Evolutionary conservation across 164 flowering plant genomes (phyloP).

Genomic region (Berberis vulgaris): DNA sequence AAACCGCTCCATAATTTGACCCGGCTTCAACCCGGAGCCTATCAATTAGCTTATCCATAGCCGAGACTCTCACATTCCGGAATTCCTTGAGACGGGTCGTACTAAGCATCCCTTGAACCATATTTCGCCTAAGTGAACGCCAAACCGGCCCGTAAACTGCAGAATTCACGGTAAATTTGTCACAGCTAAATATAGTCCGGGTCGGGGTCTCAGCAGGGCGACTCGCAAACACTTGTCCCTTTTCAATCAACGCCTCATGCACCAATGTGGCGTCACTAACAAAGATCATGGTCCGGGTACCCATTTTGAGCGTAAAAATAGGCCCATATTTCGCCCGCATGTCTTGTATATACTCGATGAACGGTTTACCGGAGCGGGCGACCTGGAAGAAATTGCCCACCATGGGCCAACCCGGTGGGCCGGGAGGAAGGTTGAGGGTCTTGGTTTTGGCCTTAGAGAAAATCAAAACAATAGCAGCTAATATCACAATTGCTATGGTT

Average conservation of each 20-base stretch:
- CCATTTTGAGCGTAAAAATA: constrained; percentile 75
- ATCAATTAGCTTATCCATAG: constrained; percentile 62
- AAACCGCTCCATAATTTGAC: constrained; percentile 41
- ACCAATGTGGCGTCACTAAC: constrained; percentile 43
- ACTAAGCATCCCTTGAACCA: constrained; percentile 86
- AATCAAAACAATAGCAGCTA: not conserved
- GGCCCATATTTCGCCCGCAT: constrained; percentile 51
- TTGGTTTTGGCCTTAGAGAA: constrained; percentile 5
- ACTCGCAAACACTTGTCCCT: constrained; percentile 53
- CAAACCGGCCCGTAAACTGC: constrained; percentile 77
- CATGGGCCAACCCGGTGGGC: constrained; percentile 84
- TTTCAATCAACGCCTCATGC: constrained; percentile 62
- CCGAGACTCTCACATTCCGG: constrained; percentile 24
- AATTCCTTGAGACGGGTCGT: constrained; percentile 48
- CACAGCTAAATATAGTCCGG: constrained; percentile 61
- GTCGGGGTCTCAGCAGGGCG: constrained; percentile 83
- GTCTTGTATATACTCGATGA: constrained; percentile 50
- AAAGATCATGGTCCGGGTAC: constrained; percentile 61
- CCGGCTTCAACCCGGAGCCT: constrained; percentile 44
- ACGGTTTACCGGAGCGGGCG: constrained; percentile 68
- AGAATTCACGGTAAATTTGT: constrained; percentile 88
- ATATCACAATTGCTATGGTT: not conserved
- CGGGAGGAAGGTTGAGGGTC: constrained; percentile 60
- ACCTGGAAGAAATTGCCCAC: constrained; percentile 91
- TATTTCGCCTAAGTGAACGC: constrained; percentile 80